Percentiles rank a stretch among this genome's conserved stretches.
phyloP scores from a whole-genome alignment of 2,329 filamentous ascomycete genomes.

The Phoma herbarum region DNA sequence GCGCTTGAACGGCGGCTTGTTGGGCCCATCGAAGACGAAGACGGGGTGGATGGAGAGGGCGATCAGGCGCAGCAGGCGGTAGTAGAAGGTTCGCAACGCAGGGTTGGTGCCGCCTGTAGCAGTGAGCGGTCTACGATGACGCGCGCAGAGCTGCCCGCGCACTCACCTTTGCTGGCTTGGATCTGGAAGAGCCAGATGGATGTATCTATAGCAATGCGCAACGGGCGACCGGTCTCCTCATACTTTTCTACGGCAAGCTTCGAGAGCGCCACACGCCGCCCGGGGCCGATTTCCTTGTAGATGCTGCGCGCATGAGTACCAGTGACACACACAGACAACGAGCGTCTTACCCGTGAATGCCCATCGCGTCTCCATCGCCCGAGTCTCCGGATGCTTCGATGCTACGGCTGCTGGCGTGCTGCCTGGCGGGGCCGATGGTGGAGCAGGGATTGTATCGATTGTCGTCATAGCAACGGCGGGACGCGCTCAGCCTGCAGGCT shows the following conservation, averaged over 20 bases:
- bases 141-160: conserved; percentile 6
- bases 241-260: conserved; percentile 83
- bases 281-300: conserved; percentile 86
- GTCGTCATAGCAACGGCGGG: conserved; percentile 41
- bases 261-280: conserved; percentile 79
- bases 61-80: conserved; percentile 81
- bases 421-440: conserved; percentile 25
- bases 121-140: conserved; percentile 21
- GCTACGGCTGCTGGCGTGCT: conserved; percentile 9
- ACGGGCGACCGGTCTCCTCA: conserved; percentile 72
- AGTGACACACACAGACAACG: not conserved
- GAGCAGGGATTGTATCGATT: conserved; percentile 36
- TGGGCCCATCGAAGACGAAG: conserved; percentile 88
- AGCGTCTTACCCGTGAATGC: conserved; percentile 50
- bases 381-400: not conserved
- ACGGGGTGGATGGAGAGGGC: conserved; percentile 82
- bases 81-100: conserved; percentile 90
- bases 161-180: conserved; percentile 76
- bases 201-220: conserved; percentile 91
- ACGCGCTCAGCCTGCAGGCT: conserved; percentile 3
- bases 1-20: conserved; percentile 87
- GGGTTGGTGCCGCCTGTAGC: conserved; percentile 80
- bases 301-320: conserved; percentile 66
- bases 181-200: conserved; percentile 98
- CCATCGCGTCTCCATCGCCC: conserved; percentile 43